A percentile compares a stretch with the other conserved stretches of the same genome.
Conservation (phyloP, 495 filamentous ascomycete species). For the Neurospora sp. region DNA sequence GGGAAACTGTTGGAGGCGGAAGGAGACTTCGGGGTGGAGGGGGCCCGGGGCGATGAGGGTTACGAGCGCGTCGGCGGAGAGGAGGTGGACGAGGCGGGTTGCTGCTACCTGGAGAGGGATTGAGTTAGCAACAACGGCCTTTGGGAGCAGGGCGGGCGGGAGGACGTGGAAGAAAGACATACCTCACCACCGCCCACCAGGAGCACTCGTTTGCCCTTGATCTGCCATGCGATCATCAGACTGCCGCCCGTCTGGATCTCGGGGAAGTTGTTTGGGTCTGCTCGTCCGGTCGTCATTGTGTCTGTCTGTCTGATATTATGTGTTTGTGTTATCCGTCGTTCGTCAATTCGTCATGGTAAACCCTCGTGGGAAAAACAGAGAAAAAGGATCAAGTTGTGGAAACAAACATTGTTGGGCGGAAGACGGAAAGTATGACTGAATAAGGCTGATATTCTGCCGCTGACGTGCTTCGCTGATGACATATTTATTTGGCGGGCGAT, state of each 20-base stretch:
- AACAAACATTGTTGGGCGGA: not conserved
- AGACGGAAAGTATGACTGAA: not conserved
- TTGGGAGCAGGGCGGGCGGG: too few relatives aligned
- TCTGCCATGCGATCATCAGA: conserved; percentile 89
- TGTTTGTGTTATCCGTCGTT: not conserved
- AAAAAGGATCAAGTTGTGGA: not conserved
- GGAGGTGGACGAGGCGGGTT: conserved; percentile 80
- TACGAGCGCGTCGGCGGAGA: conserved; percentile 89
- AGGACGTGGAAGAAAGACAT: conserved; percentile 13
- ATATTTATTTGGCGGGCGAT: not conserved
- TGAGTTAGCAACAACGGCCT: too few relatives aligned
- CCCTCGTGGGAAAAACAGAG: not conserved
- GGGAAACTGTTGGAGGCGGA: conserved; percentile 51
- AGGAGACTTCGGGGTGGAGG: conserved; percentile 78
- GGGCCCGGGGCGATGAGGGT: conserved; percentile 71
- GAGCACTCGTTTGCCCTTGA: conserved; percentile 69
- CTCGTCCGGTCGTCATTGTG: not conserved
- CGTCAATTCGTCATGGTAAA: not conserved
- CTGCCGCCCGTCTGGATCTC: conserved; percentile 82
- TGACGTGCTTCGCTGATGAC: not conserved
- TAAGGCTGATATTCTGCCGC: not conserved
- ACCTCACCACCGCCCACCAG: conserved; percentile 94
- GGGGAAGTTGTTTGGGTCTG: conserved; percentile 45
- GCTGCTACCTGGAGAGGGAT: conserved; percentile 76
- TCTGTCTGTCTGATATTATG: not conserved